A percentile compares a stretch with the other conserved stretches of the same genome.
phyloP scores from a whole-genome alignment of 148 eudicot species.

The Pharnaceum exiguum region DNA sequence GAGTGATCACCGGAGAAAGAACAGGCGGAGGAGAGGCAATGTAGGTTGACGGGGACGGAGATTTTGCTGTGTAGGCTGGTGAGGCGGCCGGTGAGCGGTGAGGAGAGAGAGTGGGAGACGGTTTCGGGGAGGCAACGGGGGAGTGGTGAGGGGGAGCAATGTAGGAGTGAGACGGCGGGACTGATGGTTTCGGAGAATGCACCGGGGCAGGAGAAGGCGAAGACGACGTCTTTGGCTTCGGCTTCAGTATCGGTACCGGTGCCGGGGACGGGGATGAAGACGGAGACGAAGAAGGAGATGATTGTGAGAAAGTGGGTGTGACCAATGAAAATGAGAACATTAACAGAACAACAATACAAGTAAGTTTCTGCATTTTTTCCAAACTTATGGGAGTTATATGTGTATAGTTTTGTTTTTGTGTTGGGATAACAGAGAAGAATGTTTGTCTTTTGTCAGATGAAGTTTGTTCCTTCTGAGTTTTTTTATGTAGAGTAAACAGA shows the following conservation, averaged over 20 bases:
- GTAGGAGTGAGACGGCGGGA: no score
- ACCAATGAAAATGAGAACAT: not conserved
- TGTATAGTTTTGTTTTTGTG: no score
- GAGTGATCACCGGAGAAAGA: not conserved
- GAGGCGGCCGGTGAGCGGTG: not conserved
- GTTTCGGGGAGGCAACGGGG: not conserved
- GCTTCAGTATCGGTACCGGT: not conserved
- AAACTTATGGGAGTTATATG: not conserved
- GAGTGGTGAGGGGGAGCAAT: no score
- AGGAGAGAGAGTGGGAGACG: not conserved
- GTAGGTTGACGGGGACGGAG: not conserved
- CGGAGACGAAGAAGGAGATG: no score
- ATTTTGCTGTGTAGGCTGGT: not conserved
- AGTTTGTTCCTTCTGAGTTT: no score
- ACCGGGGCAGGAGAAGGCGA: no score
- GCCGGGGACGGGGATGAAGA: no score
- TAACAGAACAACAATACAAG: not conserved
- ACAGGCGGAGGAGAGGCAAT: not conserved
- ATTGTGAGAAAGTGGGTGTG: slow-evolving; percentile 6
- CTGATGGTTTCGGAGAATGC: not conserved
- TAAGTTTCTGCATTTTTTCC: slow-evolving; percentile 5
- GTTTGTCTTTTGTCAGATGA: no score
- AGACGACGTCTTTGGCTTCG: no score
- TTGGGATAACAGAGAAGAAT: not conserved
- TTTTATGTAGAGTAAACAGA: no score